Evolutionary conservation across 2,329 filamentous ascomycete genomes (phyloP).

Genomic region (Lecanosticta acicola): DNA sequence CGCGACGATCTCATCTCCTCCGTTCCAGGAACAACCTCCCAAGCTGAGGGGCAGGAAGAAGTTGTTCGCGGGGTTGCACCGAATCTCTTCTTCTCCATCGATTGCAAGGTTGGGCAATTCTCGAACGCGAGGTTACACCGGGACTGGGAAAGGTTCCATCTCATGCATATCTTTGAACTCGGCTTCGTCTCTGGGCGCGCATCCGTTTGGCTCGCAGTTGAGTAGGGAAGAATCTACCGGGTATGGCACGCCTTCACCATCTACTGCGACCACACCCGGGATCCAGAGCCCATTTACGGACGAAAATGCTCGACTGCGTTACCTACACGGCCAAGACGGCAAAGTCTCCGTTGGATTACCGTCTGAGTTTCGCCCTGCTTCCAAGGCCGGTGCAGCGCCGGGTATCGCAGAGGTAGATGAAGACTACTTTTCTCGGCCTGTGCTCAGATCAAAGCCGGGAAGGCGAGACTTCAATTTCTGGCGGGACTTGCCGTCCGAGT

Average conservation of each 20-base stretch:
- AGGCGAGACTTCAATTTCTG: slow-evolving; percentile 61
- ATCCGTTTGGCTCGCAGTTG: slow-evolving; percentile 51
- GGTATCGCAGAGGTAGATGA: slow-evolving; percentile 35
- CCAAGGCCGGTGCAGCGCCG: slow-evolving; percentile 34
- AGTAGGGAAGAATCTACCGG: slow-evolving; percentile 53
- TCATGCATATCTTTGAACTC: slow-evolving; percentile 59
- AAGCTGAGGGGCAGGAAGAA: slow-evolving; percentile 65
- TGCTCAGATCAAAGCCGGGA: slow-evolving; percentile 29
- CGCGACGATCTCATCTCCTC: slow-evolving; percentile 25
- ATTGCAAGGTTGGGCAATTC: slow-evolving; percentile 59
- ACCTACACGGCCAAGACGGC: slow-evolving; percentile 46
- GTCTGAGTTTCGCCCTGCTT: slow-evolving; percentile 51
- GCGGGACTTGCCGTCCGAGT: slow-evolving; percentile 73
- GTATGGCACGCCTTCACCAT: slow-evolving; percentile 50
- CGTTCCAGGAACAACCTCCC: slow-evolving; percentile 34
- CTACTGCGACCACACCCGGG: slow-evolving; percentile 43
- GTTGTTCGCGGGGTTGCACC: slow-evolving; percentile 67
- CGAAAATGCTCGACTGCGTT: slow-evolving; percentile 51
- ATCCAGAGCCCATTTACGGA: slow-evolving; percentile 46
- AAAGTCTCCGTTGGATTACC: slow-evolving; percentile 58
- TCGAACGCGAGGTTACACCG: slow-evolving; percentile 62
- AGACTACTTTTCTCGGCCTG: slow-evolving; percentile 43
- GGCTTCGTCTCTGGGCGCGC: slow-evolving; percentile 45
- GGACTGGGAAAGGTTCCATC: slow-evolving; percentile 55
- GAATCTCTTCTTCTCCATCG: slow-evolving; percentile 75